Evolutionary conservation across 1,284 basidiomycete genomes (phyloP).

Genomic region (Sphaerobolus stellatus): DNA sequence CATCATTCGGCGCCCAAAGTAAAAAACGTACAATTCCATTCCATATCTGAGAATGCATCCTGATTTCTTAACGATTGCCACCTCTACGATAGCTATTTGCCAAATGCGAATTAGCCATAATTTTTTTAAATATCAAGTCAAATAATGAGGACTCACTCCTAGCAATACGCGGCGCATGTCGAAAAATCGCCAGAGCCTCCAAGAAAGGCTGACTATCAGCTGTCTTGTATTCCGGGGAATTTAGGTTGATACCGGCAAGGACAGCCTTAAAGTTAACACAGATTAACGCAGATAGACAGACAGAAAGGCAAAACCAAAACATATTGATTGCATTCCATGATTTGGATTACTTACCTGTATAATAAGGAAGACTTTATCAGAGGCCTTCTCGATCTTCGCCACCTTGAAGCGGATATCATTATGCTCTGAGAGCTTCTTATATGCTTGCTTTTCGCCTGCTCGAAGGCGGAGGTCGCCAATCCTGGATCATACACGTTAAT

Average conservation of each 20-base stretch:
- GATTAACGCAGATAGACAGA: too few species aligned
- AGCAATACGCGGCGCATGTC: constrained; percentile 65
- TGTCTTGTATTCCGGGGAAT: constrained; percentile 61
- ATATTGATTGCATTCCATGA: too few species aligned
- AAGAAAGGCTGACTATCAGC: constrained; percentile 68
- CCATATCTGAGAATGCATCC: constrained; percentile 68
- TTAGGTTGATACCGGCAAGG: constrained; percentile 68
- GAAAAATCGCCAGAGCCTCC: constrained; percentile 65
- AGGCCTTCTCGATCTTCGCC: constrained; percentile 64
- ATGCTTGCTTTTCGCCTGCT: constrained; percentile 69
- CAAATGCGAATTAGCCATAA: constrained; percentile 13
- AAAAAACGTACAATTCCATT: constrained; percentile 59
- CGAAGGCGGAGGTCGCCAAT: constrained; percentile 66
- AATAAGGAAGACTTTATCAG: constrained; percentile 71
- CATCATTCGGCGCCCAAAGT: background rate
- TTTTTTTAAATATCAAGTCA: background rate
- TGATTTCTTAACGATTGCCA: constrained; percentile 58
- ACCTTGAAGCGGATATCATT: constrained; percentile 70
- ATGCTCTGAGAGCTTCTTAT: constrained; percentile 65
- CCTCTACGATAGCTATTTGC: constrained; percentile 66
- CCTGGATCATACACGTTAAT: constrained; percentile 36
- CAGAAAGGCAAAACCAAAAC: too few species aligned
- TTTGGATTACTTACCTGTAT: constrained; percentile 69
- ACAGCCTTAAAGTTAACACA: constrained; percentile 52
- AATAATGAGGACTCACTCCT: constrained; percentile 45